Evolutionary conservation across 148 eudicot genomes (phyloP), one percentile per base, ranked within the genome.

Genomic region (Persicaria maculosa): DNA sequence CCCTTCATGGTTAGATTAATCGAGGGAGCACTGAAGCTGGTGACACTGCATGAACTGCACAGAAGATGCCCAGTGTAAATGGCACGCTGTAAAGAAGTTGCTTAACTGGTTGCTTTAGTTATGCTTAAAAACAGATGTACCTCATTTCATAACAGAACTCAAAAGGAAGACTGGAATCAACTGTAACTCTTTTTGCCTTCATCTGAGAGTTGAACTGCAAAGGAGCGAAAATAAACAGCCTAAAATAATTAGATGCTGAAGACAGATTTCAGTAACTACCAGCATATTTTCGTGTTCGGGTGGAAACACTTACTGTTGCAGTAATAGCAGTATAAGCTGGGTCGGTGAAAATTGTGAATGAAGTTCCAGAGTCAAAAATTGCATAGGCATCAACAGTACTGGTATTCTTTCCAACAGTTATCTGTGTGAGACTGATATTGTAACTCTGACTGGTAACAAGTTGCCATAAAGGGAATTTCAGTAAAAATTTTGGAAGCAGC

Each of bases 301-400:
- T 19, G 61, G 74, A 44, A 31, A 67, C 31, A 81, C 97, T 88
- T 83, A 84, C 98, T 81, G 76, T 74, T 59, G 84, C 85, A 9
- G 90, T 50, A 15, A 95, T 47, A 82, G 79, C 55, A 45, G 89
- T 73, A 79, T 90, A 95, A 50, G 90, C 93, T 7, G 98, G 96
- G 47, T 88, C 94, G 58, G 79, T 79, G 81, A 95, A 80, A 61
- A 82, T 78, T 52, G 98, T 90, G 75, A 92, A 92, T 72, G 98
- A 95, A 79, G 98, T 86, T 72, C 97, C 97, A 48, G 93, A 78
- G 86, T 95, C 98, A 20, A 92, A 84, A 52, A 95, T 84, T 53
- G 85, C 97, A 62, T 76, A 43, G 62, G 86, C 70, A 46, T 77
- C 73, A 47, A 83, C 59, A 71, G 81, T 76, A 25, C 85, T 84